Evolutionary conservation across 2,329 filamentous ascomycete genomes (phyloP), one percentile per base, ranked within the genome.

Genomic region (Pleochaeta shiraiana): DNA sequence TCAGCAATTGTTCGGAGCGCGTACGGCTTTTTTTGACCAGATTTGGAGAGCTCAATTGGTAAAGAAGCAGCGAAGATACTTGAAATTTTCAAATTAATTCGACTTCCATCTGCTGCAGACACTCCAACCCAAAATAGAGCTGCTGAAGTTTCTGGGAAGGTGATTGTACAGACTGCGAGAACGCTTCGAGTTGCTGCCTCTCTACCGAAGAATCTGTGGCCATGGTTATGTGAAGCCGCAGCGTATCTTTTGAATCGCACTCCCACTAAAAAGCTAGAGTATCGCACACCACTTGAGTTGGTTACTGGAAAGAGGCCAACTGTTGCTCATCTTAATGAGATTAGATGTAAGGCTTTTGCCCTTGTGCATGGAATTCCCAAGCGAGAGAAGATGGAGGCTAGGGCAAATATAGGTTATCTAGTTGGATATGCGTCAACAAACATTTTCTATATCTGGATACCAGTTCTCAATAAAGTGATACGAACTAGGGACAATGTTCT

Each of bases 191-290:
- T 61, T 24, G 16, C 11, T 7, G 16, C 30, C 9, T 37, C 31
- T 39, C 57, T 61, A 21, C 33, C 31, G 3, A 61, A 39, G 16
- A 61, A 61, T 39, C 57, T 61, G 21, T 63, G 60, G 60, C 60
- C 60, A 9, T 63, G 21, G 16, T 45, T 63, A 12, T 31, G 31
- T 12, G 28, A n/a, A 21, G 16, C 34, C 24, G 60, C 60, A 2
- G 34, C 33, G 16, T 37, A 33, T 14, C 14, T 63, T 45, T 37
- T 63, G 16, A 30, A 63, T 30, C 34, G 33, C 43, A 63, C 34
- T 4, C 60, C 60, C 1, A 63, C 31, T 19, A 63, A 63, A 45
- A 33, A 31, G 16, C 33, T 63, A 24, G 60, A 33, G 4, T 63
- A 63, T 28, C 14, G 33, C 12, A 63, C 12, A n/a, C 60, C 60